phyloP scores from a whole-genome alignment of 202 grass and related monocot species.

The Musa balbisiana region DNA sequence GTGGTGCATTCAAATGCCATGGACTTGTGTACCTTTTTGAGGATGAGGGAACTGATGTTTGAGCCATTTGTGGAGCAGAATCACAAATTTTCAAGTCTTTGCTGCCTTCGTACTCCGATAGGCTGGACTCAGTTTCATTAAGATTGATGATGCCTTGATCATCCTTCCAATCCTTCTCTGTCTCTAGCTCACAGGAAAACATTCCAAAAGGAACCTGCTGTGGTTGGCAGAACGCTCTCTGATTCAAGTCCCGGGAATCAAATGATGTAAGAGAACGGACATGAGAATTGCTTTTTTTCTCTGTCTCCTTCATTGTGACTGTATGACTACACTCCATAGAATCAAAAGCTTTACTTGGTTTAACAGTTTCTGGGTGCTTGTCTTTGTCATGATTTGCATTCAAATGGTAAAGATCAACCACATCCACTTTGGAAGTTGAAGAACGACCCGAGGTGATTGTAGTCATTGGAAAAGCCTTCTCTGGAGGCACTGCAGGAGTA shows the following conservation, averaged over 20 bases:
- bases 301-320: constrained; percentile 52
- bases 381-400: constrained; percentile 34
- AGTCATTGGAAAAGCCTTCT: constrained; percentile 89
- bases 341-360: constrained; percentile 38
- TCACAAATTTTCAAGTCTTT: constrained; percentile 20
- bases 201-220: constrained; percentile 37
- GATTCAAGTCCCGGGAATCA: constrained; percentile 40
- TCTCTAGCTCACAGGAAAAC: constrained; percentile 28
- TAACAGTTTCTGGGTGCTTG: constrained; percentile 29
- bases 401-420: constrained; percentile 38
- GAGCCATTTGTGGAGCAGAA: constrained; percentile 18
- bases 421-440: constrained; percentile 51
- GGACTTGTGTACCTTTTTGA: constrained; percentile 34
- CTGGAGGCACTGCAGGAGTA: constrained; percentile 74
- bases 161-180: constrained; percentile 32
- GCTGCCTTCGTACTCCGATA: constrained; percentile 32
- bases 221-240: constrained; percentile 31
- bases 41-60: constrained; percentile 30
- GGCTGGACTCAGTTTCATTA: constrained; percentile 32
- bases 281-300: constrained; percentile 36
- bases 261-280: constrained; percentile 22
- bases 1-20: constrained; percentile 52
- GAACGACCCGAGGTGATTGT: constrained; percentile 60
- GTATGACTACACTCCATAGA: constrained; percentile 37
- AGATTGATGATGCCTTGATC: constrained; percentile 59